Conservation (phyloP, 1,284 basidiomycete species). For the Hortiboletus rubellus region DNA sequence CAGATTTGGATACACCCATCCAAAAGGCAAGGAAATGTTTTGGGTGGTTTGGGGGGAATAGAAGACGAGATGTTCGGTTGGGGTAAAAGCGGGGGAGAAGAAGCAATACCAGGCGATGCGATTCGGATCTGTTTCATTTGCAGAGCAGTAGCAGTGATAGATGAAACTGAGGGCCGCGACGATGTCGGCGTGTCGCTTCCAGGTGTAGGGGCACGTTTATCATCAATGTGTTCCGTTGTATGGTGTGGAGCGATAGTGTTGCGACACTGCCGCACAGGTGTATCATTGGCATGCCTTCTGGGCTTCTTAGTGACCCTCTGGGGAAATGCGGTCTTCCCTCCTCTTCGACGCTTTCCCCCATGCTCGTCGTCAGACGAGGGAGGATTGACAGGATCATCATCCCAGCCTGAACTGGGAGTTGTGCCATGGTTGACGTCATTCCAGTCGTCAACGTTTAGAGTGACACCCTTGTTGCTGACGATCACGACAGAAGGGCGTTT, state of each 20-base stretch:
- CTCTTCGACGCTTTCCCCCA: constrained; percentile 18
- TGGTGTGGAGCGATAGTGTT: not conserved
- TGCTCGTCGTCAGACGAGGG: constrained; percentile 9
- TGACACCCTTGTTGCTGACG: not conserved
- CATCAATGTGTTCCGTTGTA: not conserved
- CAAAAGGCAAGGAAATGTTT: constrained; percentile 23
- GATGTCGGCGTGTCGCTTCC: not conserved
- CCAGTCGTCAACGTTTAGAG: not conserved
- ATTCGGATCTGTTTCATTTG: constrained; percentile 22
- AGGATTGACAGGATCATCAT: not conserved
- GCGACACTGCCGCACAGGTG: constrained; percentile 6
- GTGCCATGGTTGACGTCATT: not conserved
- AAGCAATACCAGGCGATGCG: constrained; percentile 11
- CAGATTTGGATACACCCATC: constrained; percentile 31
- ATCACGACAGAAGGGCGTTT: constrained; percentile 23
- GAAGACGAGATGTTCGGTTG: not conserved
- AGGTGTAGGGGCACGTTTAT: not conserved
- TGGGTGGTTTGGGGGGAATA: constrained; percentile 8
- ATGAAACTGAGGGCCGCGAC: constrained; percentile 6
- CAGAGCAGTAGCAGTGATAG: constrained; percentile 12
- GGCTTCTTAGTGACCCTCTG: constrained; percentile 11
- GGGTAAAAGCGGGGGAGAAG: constrained; percentile 1
- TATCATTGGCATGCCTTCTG: constrained; percentile 15
- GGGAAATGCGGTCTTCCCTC: not conserved
- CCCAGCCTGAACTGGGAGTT: not conserved